Evolutionary conservation across 495 filamentous ascomycete species (phyloP).

Genomic region (Talaromyces ruber): DNA sequence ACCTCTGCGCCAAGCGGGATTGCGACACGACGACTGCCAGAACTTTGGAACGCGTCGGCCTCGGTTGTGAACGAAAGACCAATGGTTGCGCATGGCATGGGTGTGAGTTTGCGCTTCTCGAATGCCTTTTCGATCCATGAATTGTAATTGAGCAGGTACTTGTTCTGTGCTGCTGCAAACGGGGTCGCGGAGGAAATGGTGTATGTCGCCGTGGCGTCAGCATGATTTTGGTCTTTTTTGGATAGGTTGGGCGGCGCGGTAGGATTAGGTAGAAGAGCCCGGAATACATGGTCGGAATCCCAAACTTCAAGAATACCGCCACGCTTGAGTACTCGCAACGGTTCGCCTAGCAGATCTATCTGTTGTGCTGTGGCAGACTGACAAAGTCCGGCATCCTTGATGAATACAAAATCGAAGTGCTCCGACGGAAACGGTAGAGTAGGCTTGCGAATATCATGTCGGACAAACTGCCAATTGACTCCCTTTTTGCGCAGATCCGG

Average conservation of each 20-base stretch:
- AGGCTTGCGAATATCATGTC: slow-evolving; percentile 68
- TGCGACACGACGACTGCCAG: slow-evolving; percentile 68
- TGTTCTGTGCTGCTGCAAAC: slow-evolving; percentile 67
- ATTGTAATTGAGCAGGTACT: slow-evolving; percentile 78
- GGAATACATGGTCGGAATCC: slow-evolving; percentile 73
- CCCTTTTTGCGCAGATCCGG: slow-evolving; percentile 64
- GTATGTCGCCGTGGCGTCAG: slow-evolving; percentile 66
- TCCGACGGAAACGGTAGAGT: slow-evolving; percentile 74
- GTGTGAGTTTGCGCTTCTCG: slow-evolving; percentile 57
- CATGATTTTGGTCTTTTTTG: slow-evolving; percentile 52
- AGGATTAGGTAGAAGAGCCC: slow-evolving; percentile 68
- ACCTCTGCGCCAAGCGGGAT: slow-evolving; percentile 72
- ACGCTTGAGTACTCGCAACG: slow-evolving; percentile 64
- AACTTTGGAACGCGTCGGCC: slow-evolving; percentile 57
- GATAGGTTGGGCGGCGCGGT: slow-evolving; percentile 45
- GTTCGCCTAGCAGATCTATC: slow-evolving; percentile 61
- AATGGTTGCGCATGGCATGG: slow-evolving; percentile 73
- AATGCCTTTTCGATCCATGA: slow-evolving; percentile 70
- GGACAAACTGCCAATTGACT: slow-evolving; percentile 81
- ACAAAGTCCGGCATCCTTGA: slow-evolving; percentile 75
- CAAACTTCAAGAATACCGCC: slow-evolving; percentile 81
- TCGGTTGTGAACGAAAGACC: slow-evolving; percentile 74
- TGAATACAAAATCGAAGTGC: slow-evolving; percentile 84
- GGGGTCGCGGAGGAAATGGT: slow-evolving; percentile 75
- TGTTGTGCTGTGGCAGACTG: slow-evolving; percentile 52